Conservation (phyloP, 2,329 filamentous ascomycete genomes). For the Trichoderma breve region DNA sequence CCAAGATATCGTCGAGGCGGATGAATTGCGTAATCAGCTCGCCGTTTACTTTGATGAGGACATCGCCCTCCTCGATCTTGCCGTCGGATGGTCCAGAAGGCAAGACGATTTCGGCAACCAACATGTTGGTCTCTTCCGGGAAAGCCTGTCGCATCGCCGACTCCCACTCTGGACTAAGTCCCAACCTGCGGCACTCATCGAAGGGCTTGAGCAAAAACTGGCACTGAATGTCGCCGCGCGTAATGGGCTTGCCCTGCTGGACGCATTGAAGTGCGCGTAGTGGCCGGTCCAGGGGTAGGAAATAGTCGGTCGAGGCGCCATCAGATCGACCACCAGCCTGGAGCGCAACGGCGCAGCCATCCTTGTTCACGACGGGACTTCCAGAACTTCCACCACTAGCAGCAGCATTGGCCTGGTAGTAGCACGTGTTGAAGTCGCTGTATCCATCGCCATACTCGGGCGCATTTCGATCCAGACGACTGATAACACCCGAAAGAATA, state of each 20-base stretch:
- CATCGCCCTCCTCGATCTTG: slow-evolving; percentile 91
- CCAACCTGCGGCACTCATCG: slow-evolving; percentile 89
- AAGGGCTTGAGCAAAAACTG: slow-evolving; percentile 97
- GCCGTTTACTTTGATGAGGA: slow-evolving; percentile 88
- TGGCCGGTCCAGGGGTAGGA: slow-evolving; percentile 88
- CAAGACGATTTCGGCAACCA: slow-evolving; percentile 92
- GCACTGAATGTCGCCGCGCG: slow-evolving; percentile 95
- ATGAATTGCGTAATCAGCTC: slow-evolving; percentile 93
- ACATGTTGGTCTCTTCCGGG: slow-evolving; percentile 92
- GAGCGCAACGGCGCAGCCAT: slow-evolving; percentile 85
- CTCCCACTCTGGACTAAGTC: slow-evolving; percentile 82
- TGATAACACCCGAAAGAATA: slow-evolving; percentile 96
- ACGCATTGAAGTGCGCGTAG: slow-evolving; percentile 84
- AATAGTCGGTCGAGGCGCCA: slow-evolving; percentile 96
- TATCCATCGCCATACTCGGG: slow-evolving; percentile 98
- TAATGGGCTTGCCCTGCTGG: slow-evolving; percentile 69
- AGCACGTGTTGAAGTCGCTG: slow-evolving; percentile 93
- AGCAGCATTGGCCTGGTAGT: slow-evolving; percentile 96
- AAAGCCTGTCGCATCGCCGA: slow-evolving; percentile 77
- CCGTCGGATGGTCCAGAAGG: slow-evolving; percentile 83
- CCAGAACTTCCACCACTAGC: slow-evolving; percentile 98
- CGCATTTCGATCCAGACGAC: slow-evolving; percentile 90
- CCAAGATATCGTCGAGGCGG: slow-evolving; percentile 84
- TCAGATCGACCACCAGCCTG: slow-evolving; percentile 93
- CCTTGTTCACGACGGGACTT: slow-evolving; percentile 93